Base-by-base conservation (phyloP, 192 early-diverging fungal genomes). In the Umbelopsis vinacea region DNA sequence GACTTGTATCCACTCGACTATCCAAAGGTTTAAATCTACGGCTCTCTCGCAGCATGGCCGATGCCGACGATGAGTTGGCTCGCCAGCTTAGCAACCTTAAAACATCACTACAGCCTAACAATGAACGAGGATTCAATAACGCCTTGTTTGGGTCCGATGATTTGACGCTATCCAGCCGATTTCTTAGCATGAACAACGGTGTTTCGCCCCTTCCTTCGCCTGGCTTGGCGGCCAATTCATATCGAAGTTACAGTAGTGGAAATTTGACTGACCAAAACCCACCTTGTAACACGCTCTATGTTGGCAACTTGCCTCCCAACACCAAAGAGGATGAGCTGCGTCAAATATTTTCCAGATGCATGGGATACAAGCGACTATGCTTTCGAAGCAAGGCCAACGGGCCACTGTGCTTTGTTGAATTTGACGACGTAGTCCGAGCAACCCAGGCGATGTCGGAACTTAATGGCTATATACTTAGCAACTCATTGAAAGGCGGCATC, bases 381-480 rank as follows among this genome's bases (percentile, higher is more conserved):
- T 97, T 93, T 87, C 87, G 92, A 43, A 86, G 85, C 46, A 92
- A 97, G 73, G 88, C 92, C 38, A 95, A 95, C 75, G 97, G 97
- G 0, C 97, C 96, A 15, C 97, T 99, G 93, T 97, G 96, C 81
- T 99, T 99, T 92, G 96, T 99, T 40, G 97, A 99, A 87, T 99
- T 99, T 91, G 97, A 97, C 66, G 93, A 92, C 83, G 93, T 99
- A 29, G 83, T 88, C 33, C 96, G 85, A 79, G 97, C 97, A 17
- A 95, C 95, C 22, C 90, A 93, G 52, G 94, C 95, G 17, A 86
- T 97, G 81, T 86, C 82, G 57, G 92, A 97, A 54, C 85, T 96
- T 5, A 92, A 95, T 70, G 97, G 96, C 40, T 89, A 93, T 57
- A 88, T 86, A 35, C 77, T 99, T 53, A 82, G 84, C 46, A 95